Conservation (phyloP, 2,329 filamentous ascomycete genomes). For the Hortaea werneckii region DNA sequence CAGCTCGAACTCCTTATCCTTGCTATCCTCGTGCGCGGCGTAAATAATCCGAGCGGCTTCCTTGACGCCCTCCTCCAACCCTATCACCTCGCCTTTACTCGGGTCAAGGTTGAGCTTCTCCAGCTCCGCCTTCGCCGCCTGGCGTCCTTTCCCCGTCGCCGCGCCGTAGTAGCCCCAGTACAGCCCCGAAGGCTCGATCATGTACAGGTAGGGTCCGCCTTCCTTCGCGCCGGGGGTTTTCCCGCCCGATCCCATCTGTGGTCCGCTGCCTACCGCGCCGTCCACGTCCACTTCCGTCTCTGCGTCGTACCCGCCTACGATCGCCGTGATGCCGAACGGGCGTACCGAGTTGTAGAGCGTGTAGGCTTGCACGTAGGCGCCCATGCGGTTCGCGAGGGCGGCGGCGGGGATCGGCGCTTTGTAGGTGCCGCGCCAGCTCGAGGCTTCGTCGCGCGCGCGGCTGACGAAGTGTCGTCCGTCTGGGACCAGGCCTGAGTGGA, state of each 20-base stretch:
- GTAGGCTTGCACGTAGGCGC: conserved; percentile 92
- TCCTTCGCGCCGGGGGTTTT: conserved; percentile 65
- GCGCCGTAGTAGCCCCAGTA: conserved; percentile 99
- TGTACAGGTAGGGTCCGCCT: conserved; percentile 90
- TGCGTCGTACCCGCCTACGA: conserved; percentile 86
- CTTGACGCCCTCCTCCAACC: conserved; percentile 80
- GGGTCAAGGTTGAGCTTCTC: conserved; percentile 80
- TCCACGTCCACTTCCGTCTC: conserved; percentile 78
- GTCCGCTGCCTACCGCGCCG: conserved; percentile 78
- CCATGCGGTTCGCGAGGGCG: conserved; percentile 85
- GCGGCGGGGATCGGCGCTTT: conserved; percentile 85
- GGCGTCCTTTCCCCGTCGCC: conserved; percentile 90
- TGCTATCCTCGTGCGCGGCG: conserved; percentile 95
- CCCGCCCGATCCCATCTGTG: conserved; percentile 69
- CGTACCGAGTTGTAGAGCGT: conserved; percentile 95
- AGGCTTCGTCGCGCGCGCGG: conserved; percentile 86
- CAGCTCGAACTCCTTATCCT: conserved; percentile 98
- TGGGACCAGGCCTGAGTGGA: conserved; percentile 86
- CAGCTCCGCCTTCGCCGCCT: conserved; percentile 93
- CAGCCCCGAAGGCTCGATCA: conserved; percentile 94
- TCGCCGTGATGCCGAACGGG: conserved; percentile 92
- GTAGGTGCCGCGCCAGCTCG: conserved; percentile 84
- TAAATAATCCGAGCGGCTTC: conserved; percentile 96
- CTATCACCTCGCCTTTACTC: conserved; percentile 57
- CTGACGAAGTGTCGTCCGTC: conserved; percentile 93